These are phyloP conservation scores for Eucalyptus polyanthemos DNA, from an alignment of 345 rosid genomes.

Conservation along the genomic window DNA sequence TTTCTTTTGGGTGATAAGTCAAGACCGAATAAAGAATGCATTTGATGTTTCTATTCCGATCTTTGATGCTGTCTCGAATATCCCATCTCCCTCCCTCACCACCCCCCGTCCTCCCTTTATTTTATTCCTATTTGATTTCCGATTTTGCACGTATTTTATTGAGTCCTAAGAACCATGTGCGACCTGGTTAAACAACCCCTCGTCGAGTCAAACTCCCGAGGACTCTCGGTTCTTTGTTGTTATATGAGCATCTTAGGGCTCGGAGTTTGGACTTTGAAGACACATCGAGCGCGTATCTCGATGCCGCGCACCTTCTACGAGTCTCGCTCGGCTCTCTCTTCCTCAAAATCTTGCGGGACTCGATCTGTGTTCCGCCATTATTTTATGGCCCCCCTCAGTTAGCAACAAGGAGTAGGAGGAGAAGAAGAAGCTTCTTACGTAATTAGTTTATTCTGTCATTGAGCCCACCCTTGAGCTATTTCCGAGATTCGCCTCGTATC, in stretches of 20 bases:
- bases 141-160: neutral
- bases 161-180: neutral
- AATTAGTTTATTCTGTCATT: constrained; percentile 10
- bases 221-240: constrained; percentile 26
- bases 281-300: constrained; percentile 23
- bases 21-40: constrained; percentile 15
- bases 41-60: constrained; percentile 60
- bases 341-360: constrained; percentile 15
- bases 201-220: constrained; percentile 22
- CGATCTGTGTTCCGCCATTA: neutral
- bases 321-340: neutral
- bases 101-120: neutral
- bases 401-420: neutral
- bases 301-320: constrained; percentile 4
- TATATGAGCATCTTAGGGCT: neutral
- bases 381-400: neutral
- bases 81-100: neutral
- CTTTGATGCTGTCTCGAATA: constrained; percentile 32
- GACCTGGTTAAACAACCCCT: neutral
- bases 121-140: neutral
- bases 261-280: neutral
- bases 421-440: neutral
- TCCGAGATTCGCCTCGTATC: constrained; percentile 9
- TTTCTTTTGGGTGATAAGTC: neutral
- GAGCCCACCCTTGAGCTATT: constrained; percentile 22